Evolutionary conservation across 352 stramenopile species (phyloP), one percentile per base, ranked within the genome.

Genomic region (Halophytophthora polymorphica): DNA sequence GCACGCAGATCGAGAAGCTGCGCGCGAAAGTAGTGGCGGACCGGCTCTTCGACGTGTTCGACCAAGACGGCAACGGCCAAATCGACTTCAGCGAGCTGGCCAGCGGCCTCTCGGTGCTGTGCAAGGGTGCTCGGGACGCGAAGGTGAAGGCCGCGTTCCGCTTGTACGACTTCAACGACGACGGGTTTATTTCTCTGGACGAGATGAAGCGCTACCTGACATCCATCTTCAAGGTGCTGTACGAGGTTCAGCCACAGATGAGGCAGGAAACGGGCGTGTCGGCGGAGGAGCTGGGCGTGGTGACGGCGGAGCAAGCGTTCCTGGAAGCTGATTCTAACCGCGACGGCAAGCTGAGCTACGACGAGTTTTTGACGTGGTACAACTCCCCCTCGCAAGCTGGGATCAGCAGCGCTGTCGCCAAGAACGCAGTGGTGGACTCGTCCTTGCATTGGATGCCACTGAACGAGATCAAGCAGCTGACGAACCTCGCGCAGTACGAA

Each of bases 361-460:
- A 95, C 23, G 85, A 96, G 37, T 96, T 96, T 43, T 59, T 90
- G 43, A 80, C 60, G 10, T 96, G 86, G 86, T 96, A 94, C 59
- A 87, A 79, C 41, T 83, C 76, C 13, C 73, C 79, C 1, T 77
- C 76, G 2, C 76, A 85, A 25, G 72, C 72, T 12, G 77, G 81
- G 17, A 87, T 91, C 36, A 88, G 73, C 45, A 88, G 76, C 19
- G 56, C 64, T 3, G 81, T 88, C 4, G 72, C 72, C 13, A 91
- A 88, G 54, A 88, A 73, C 37, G 81, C 81, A 1, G 58, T 91
- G 8, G 76, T 91, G 2, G 79, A 90, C 39, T 88, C 81, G 15
- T 87, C 72, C 17, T 54, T 91, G 25, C 77, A 71, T n/a, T 96
- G 64, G 73, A 91, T 92, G 71, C 74, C 81, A 25, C 64, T 96